A percentile compares a stretch with the other conserved stretches of the same genome.
These are phyloP conservation scores for Helicocarpus griseus DNA, from an alignment of 2,329 filamentous ascomycete species.

Conservation along the genomic window DNA sequence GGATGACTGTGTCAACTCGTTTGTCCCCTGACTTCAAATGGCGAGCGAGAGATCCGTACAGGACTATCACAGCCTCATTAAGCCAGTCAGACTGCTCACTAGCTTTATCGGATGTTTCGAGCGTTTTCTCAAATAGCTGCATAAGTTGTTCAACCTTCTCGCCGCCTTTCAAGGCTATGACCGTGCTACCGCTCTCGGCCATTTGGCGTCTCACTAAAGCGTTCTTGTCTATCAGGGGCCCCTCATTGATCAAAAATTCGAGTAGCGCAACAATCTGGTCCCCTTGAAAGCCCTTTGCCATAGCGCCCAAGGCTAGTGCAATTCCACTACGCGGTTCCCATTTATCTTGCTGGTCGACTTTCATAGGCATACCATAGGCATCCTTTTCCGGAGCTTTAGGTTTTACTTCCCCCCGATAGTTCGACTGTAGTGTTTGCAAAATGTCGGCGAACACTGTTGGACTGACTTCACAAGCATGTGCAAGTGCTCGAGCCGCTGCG, in stretches of 20 bases:
- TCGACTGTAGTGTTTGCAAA: constrained; percentile 55
- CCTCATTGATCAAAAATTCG: constrained; percentile 72
- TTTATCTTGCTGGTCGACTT: constrained; percentile 74
- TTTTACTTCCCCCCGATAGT: constrained; percentile 71
- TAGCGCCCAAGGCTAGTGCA: constrained; percentile 74
- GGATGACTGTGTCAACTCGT: constrained; percentile 79
- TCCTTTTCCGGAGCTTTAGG: constrained; percentile 76
- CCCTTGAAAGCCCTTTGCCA: constrained; percentile 60
- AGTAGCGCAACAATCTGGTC: constrained; percentile 67
- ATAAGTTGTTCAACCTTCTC: constrained; percentile 79
- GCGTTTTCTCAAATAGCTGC: constrained; percentile 76
- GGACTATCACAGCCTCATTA: constrained; percentile 93
- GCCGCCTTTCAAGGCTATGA: constrained; percentile 74
- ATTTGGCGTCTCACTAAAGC: constrained; percentile 73
- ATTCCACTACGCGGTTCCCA: constrained; percentile 91
- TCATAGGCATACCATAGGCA: constrained; percentile 88
- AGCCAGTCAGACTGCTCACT: constrained; percentile 77
- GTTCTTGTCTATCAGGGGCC: constrained; percentile 78
- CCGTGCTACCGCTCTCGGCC: constrained; percentile 75
- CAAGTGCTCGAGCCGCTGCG: constrained; percentile 71
- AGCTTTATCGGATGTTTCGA: constrained; percentile 76
- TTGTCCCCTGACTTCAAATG: constrained; percentile 78
- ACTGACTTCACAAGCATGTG: constrained; percentile 58
- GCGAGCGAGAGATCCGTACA: constrained; percentile 86
- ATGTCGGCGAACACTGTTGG: constrained; percentile 52